A percentile compares a stretch with the other conserved stretches of the same genome.
These are phyloP conservation scores for Dalbergia cochinchinensis DNA, from an alignment of 306 rosid genomes.

Conservation along the genomic window DNA sequence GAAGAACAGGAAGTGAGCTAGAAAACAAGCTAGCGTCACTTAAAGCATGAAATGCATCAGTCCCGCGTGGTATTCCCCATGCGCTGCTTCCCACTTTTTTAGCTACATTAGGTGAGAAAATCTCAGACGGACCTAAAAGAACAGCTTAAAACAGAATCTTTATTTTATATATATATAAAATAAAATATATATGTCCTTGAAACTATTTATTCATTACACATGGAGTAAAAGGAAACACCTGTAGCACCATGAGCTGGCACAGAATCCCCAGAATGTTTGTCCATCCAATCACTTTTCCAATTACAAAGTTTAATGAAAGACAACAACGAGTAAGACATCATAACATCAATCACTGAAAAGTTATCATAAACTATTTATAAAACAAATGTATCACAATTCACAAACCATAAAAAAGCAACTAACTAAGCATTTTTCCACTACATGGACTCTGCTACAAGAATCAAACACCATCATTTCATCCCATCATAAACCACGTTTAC, in stretches of 20 bases:
- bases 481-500: too few species aligned
- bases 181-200: slow-evolving; percentile 1
- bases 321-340: slow-evolving; percentile 9
- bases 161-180: neutral
- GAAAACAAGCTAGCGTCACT: slow-evolving; percentile 76
- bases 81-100: slow-evolving; percentile 55
- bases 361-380: neutral
- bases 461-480: too few species aligned
- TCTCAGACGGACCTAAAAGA: slow-evolving; percentile 57
- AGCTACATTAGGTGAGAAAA: slow-evolving; percentile 44
- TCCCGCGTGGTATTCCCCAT: slow-evolving; percentile 59
- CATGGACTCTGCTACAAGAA: too few species aligned
- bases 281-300: slow-evolving; percentile 59
- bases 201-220: slow-evolving; percentile 11
- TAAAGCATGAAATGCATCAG: slow-evolving; percentile 57
- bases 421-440: too few species aligned
- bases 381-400: slow-evolving; percentile 24
- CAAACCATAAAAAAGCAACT: neutral
- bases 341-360: neutral
- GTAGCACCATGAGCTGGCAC: slow-evolving; percentile 45
- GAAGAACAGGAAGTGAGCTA: slow-evolving; percentile 75
- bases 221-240: slow-evolving; percentile 50
- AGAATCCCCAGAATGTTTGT: slow-evolving; percentile 52
- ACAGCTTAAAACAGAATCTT: neutral
- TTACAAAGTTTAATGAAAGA: slow-evolving; percentile 19